These are phyloP conservation scores for Mucor racemosus DNA, from an alignment of 371 early-diverging fungal species.

Conservation along the genomic window DNA sequence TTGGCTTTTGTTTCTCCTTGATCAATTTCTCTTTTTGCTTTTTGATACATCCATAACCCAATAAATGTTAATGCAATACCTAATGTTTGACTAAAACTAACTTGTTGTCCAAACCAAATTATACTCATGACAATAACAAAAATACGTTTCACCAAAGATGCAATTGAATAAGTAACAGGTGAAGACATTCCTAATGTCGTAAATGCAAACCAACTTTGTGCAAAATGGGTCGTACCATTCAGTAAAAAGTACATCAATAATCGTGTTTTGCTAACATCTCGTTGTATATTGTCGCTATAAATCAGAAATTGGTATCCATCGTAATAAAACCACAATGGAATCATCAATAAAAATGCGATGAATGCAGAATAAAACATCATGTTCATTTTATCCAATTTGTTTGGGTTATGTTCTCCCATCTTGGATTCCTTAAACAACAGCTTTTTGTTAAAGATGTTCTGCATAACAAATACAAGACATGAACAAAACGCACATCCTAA, in stretches of 20 bases:
- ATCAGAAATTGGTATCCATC: constrained; percentile 63
- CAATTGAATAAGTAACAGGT: constrained; percentile 89
- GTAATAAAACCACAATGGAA: constrained; percentile 82
- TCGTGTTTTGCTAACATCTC: constrained; percentile 18
- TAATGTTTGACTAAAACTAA: constrained; percentile 65
- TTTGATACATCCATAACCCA: constrained; percentile 87
- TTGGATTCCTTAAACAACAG: constrained; percentile 64
- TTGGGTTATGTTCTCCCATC: constrained; percentile 47
- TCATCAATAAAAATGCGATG: constrained; percentile 73
- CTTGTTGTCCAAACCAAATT: constrained; percentile 82
- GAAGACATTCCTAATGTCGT: constrained; percentile 77
- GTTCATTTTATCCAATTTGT: constrained; percentile 84
- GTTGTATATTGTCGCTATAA: background rate
- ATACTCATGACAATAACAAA: constrained; percentile 88
- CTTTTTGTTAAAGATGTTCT: constrained; percentile 84
- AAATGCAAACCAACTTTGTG: constrained; percentile 83
- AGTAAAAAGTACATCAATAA: constrained; percentile 63
- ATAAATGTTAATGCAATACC: constrained; percentile 83
- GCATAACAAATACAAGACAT: constrained; percentile 80
- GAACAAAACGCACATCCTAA: constrained; percentile 75
- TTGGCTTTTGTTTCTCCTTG: constrained; percentile 41
- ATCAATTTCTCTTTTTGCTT: constrained; percentile 67
- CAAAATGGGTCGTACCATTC: constrained; percentile 82
- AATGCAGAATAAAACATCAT: constrained; percentile 78
- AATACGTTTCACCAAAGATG: constrained; percentile 87